Evolutionary conservation across 192 early-diverging fungal species (phyloP).

Genomic region (Funneliformis mosseae): DNA sequence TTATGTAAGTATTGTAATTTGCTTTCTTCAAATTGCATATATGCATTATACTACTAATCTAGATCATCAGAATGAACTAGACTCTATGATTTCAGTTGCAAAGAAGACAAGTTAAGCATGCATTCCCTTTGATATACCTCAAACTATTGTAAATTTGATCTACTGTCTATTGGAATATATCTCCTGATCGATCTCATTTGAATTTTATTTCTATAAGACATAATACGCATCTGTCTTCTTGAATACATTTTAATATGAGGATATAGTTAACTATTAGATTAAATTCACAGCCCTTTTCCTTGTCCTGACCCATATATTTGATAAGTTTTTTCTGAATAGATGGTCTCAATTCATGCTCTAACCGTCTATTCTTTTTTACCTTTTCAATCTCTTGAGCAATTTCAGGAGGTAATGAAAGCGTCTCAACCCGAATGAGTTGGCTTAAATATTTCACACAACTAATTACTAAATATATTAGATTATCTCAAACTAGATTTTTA

Average conservation of each 20-base stretch:
- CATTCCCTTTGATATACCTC: conserved; percentile 11
- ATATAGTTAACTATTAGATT: no score
- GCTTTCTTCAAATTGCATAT: no score
- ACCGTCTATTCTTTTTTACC: conserved; percentile 5
- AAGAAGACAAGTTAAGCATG: background rate
- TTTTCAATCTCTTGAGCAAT: conserved; percentile 4
- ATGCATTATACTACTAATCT: background rate
- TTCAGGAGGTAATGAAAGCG: conserved; percentile 14
- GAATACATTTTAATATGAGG: no score
- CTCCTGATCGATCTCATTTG: background rate
- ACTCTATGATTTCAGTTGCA: conserved; percentile 19
- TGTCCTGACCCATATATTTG: no score
- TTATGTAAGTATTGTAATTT: no score
- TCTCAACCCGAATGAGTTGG: conserved; percentile 16
- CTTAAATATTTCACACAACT: conserved; percentile 30
- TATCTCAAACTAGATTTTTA: conserved; percentile 12
- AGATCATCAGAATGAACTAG: background rate
- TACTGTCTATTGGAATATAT: conserved; percentile 15
- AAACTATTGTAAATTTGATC: conserved; percentile 16
- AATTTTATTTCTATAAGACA: conserved; percentile 23
- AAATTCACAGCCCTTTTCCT: no score
- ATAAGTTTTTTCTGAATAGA: no score
- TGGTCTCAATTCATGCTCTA: no score
- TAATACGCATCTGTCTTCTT: no score
- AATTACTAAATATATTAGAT: conserved; percentile 27